Percentiles rank a stretch among this genome's conserved stretches.
Conservation (phyloP, 805 yeast genomes). For the Spathaspora girioi region DNA sequence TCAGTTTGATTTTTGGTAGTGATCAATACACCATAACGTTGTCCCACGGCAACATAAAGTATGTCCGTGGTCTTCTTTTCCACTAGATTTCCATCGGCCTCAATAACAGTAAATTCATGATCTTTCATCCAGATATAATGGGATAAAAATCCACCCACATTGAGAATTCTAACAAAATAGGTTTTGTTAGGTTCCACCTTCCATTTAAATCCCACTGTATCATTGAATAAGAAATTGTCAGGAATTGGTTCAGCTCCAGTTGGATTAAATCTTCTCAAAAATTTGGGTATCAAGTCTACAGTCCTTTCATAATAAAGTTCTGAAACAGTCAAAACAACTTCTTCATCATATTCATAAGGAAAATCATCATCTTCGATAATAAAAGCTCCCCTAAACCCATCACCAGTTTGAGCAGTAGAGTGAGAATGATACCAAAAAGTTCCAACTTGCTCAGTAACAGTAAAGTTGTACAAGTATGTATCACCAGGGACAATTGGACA, state of each 20-base stretch:
- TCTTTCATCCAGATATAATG: constrained; percentile 45
- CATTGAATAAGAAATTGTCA: constrained; percentile 60
- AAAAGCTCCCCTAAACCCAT: constrained; percentile 82
- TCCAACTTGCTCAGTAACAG: constrained; percentile 76
- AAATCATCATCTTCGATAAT: constrained; percentile 62
- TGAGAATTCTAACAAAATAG: constrained; percentile 60
- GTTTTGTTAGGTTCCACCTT: constrained; percentile 56
- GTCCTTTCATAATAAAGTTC: constrained; percentile 65
- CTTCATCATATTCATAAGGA: constrained; percentile 64
- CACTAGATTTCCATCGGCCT: constrained; percentile 50
- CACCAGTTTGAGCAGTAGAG: constrained; percentile 84
- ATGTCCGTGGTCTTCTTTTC: constrained; percentile 54
- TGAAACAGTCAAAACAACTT: constrained; percentile 50
- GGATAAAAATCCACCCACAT: constrained; percentile 70
- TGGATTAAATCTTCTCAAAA: constrained; percentile 66
- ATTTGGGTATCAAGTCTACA: constrained; percentile 41
- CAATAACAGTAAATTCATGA: constrained; percentile 39
- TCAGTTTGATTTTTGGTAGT: constrained; percentile 45
- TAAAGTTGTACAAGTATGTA: constrained; percentile 78
- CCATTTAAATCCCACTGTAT: constrained; percentile 55
- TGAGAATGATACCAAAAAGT: constrained; percentile 98
- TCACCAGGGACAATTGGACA: constrained; percentile 85
- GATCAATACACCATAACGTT: constrained; percentile 70
- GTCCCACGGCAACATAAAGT: constrained; percentile 73
- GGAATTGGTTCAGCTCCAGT: constrained; percentile 87